Conservation (phyloP, 2,329 filamentous ascomycete species). For the Ophiocordyceps camponoti-saundersi region DNA sequence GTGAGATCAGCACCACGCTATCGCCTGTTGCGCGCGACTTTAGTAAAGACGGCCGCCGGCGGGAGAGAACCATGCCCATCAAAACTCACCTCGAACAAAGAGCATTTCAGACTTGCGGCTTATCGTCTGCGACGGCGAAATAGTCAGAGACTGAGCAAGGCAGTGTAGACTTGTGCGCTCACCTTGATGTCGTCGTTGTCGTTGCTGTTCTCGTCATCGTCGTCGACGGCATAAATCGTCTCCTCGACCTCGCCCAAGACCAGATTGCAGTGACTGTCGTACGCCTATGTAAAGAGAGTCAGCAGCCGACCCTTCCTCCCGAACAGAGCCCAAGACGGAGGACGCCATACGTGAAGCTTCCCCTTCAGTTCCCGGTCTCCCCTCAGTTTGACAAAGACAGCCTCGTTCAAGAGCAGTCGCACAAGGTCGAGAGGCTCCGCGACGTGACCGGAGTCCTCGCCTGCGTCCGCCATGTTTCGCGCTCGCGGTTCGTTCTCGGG, state of each 20-base stretch:
- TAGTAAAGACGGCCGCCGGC: conserved; percentile 4
- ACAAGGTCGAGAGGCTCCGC: conserved; percentile 93
- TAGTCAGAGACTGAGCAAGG: conserved; percentile 3
- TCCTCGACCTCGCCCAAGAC: conserved; percentile 94
- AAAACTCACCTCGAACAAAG: conserved; percentile 74
- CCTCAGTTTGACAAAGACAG: conserved; percentile 92
- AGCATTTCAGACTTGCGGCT: conserved; percentile 98
- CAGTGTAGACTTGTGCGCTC: neutral
- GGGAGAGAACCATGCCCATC: neutral
- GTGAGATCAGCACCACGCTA: conserved; percentile 56
- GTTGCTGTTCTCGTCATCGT: conserved; percentile 58
- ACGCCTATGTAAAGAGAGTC: conserved; percentile 46
- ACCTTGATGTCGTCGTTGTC: conserved; percentile 54
- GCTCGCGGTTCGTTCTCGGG: neutral
- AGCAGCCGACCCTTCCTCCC: neutral
- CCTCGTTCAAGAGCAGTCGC: conserved; percentile 82
- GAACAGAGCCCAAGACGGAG: neutral
- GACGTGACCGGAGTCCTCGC: conserved; percentile 54
- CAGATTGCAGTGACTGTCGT: conserved; percentile 96
- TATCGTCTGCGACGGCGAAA: conserved; percentile 55
- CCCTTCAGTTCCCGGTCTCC: conserved; percentile 93
- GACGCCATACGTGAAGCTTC: conserved; percentile 61
- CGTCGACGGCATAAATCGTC: conserved; percentile 86
- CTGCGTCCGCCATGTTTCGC: conserved; percentile 60
- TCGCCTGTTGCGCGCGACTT: conserved; percentile 34